These are phyloP conservation scores for Cladosporium sp. DNA, from an alignment of 2,329 filamentous ascomycete species.

Conservation along the genomic window DNA sequence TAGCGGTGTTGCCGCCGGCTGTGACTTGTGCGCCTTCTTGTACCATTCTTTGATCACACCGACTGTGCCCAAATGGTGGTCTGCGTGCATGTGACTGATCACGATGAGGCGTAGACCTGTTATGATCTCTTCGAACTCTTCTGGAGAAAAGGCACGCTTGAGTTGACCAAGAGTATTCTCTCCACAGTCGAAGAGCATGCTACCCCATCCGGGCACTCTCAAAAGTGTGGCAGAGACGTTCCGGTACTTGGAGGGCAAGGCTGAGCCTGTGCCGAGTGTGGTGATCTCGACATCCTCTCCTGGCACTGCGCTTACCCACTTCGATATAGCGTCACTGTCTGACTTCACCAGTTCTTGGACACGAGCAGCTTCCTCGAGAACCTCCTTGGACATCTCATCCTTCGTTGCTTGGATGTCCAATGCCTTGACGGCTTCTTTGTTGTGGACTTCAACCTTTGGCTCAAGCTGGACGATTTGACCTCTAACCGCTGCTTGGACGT, in stretches of 20 bases:
- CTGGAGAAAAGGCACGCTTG: constrained; percentile 63
- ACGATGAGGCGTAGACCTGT: constrained; percentile 75
- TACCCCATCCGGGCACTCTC: constrained; percentile 78
- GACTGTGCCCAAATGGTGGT: constrained; percentile 87
- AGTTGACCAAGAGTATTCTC: constrained; percentile 91
- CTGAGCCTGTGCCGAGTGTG: constrained; percentile 85
- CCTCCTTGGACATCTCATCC: constrained; percentile 40
- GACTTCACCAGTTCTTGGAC: constrained; percentile 35
- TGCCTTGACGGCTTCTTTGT: constrained; percentile 45
- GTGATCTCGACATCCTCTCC: constrained; percentile 76
- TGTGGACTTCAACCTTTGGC: constrained; percentile 39
- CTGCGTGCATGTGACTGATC: constrained; percentile 94
- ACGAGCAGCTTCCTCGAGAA: constrained; percentile 51
- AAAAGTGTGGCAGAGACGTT: constrained; percentile 90
- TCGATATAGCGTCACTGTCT: constrained; percentile 40
- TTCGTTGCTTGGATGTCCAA: constrained; percentile 47
- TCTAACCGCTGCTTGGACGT: constrained; percentile 24
- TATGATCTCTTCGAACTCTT: constrained; percentile 67
- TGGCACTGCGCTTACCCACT: constrained; percentile 63
- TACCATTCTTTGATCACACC: constrained; percentile 81
- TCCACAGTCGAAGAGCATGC: constrained; percentile 84
- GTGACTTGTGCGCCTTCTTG: constrained; percentile 46
- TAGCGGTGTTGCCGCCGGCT: constrained; percentile 22
- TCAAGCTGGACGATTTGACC: constrained; percentile 34
- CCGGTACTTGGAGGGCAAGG: constrained; percentile 84